Conservation (phyloP, 306 rosid species). For the Abrus pulchellus region DNA sequence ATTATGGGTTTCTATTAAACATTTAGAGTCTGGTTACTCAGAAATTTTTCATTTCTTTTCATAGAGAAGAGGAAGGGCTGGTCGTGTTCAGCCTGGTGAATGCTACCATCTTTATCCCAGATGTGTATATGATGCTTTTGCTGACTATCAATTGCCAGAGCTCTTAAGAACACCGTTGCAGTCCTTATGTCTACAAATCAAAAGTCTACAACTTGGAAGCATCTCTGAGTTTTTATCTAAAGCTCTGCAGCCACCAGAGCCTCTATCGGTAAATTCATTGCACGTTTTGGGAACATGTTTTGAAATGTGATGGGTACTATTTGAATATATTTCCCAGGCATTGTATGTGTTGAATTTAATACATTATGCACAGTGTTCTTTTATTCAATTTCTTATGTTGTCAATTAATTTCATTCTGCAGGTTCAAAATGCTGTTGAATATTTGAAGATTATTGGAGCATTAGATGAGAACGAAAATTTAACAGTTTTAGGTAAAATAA, state of each 20-base stretch:
- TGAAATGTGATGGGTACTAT: slow-evolving; percentile 33
- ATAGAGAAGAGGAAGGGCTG: slow-evolving; percentile 99
- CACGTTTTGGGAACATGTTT: slow-evolving; percentile 44
- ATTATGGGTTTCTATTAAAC: slow-evolving; percentile 31
- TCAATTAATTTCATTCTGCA: slow-evolving; percentile 48
- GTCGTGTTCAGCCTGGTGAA: slow-evolving; percentile 96
- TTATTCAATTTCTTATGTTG: slow-evolving; percentile 39
- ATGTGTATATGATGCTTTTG: slow-evolving; percentile 86
- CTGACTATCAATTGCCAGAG: slow-evolving; percentile 94
- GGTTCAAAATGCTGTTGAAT: slow-evolving; percentile 98
- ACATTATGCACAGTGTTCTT: slow-evolving; percentile 33
- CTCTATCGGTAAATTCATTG: slow-evolving; percentile 71
- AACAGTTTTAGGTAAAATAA: slow-evolving; percentile 79
- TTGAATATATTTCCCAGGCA: slow-evolving; percentile 31
- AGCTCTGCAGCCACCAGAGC: slow-evolving; percentile 94
- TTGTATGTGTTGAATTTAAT: slow-evolving; percentile 26
- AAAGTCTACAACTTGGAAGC: slow-evolving; percentile 93
- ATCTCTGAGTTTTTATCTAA: slow-evolving; percentile 92
- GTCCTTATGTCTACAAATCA: slow-evolving; percentile 95
- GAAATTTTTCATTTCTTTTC: slow-evolving; percentile 11
- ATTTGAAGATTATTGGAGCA: slow-evolving; percentile 88
- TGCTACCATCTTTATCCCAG: slow-evolving; percentile 95
- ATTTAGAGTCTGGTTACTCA: slow-evolving; percentile 41
- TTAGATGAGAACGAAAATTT: slow-evolving; percentile 89
- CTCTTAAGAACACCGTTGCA: slow-evolving; percentile 97